Conservation (phyloP, 495 filamentous ascomycete genomes). For the Talaromyces ruber region DNA sequence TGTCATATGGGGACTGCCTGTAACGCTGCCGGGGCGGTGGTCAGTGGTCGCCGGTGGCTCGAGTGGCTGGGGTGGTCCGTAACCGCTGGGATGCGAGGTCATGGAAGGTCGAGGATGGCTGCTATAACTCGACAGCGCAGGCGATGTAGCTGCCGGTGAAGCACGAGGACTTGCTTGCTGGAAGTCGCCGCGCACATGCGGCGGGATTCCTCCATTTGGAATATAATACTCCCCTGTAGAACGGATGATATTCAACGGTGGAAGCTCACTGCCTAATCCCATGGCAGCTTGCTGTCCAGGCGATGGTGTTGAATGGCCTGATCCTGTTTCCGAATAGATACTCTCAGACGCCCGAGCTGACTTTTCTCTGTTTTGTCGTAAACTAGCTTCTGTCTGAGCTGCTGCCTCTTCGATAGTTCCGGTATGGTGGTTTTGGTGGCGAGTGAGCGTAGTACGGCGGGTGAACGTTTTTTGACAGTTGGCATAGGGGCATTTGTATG, state of each 20-base stretch:
- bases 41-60: slow-evolving; percentile 81
- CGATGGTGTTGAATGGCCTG: slow-evolving; percentile 81
- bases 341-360: slow-evolving; percentile 64
- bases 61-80: slow-evolving; percentile 75
- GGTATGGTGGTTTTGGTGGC: slow-evolving; percentile 93
- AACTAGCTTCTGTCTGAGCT: slow-evolving; percentile 74
- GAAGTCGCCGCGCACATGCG: slow-evolving; percentile 72
- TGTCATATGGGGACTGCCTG: slow-evolving; percentile 65
- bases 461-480: slow-evolving; percentile 99
- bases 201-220: slow-evolving; percentile 61
- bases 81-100: slow-evolving; percentile 76
- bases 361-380: slow-evolving; percentile 50
- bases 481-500: slow-evolving; percentile 95
- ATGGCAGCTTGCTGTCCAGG: slow-evolving; percentile 70
- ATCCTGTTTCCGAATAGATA: slow-evolving; percentile 69
- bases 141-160: slow-evolving; percentile 54
- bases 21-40: slow-evolving; percentile 56
- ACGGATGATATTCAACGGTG: slow-evolving; percentile 65
- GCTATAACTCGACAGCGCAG: slow-evolving; percentile 48
- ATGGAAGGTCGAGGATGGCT: slow-evolving; percentile 52
- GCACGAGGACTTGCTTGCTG: slow-evolving; percentile 65
- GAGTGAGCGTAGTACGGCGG: slow-evolving; percentile 84
- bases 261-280: slow-evolving; percentile 60
- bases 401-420: slow-evolving; percentile 93
- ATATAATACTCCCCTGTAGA: slow-evolving; percentile 56